Evolutionary conservation across 305 asterid genomes (phyloP), one percentile per base, ranked within the genome.

Genomic region (Rubia tinctorum): DNA sequence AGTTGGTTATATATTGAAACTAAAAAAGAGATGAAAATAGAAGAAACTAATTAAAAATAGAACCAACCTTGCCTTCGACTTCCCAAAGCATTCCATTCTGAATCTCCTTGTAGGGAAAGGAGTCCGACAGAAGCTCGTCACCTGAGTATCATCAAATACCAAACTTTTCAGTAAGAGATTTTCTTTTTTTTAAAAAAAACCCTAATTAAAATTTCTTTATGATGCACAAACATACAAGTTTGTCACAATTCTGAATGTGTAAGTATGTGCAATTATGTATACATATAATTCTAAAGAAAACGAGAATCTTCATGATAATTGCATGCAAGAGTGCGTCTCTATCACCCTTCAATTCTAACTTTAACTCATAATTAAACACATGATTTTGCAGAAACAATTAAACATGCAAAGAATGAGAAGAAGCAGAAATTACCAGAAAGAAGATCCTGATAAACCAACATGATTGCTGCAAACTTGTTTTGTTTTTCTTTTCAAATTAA

Each of bases 121-220:
- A 91, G 78, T 91, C 97, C 0, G 97, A 91, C 73, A 91, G 96
- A 75, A 91, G 97, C 77, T 91, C 97, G 75, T 91, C 97, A 69
- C 94, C 97, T 91, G 69, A 15, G 66, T 71, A 60, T 76, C 45
- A 63, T 23, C 67, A 22, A 25, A 22, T 5, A 11, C 22, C 43
- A 62, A 11, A 6, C 23, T 53, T 53, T 53, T 4, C 5, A 53
- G 59, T 15, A 18, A 18, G 18, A 55, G 6, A 18, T 3, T 30
- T 30, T 30, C 3, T 30, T 30, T 30, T 30, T 30, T n/a, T n/a
- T n/a, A 7, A 53, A 53, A 18, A 53, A 5, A 55, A 55, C 18
- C 53, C 53, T 45, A 13, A 45, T 45, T 4, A 45, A 45, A 45
- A 45, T 10, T 6, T 43, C 11, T 45, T 3, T 15, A 45, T 30